These are phyloP conservation scores for Globisporangium viniferum DNA, from an alignment of 352 stramenopile species.

Conservation along the genomic window DNA sequence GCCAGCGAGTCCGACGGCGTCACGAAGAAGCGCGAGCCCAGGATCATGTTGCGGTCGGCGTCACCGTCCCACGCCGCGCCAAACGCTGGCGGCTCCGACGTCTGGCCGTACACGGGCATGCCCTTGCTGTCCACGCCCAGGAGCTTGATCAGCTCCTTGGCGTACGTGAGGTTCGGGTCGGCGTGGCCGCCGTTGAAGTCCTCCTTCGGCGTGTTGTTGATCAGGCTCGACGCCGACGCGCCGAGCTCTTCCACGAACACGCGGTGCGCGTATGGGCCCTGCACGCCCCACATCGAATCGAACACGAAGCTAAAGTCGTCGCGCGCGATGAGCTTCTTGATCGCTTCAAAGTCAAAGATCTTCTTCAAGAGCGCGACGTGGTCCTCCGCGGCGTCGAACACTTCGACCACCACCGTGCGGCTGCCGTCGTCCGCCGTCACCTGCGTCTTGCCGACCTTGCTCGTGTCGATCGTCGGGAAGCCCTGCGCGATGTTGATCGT, in stretches of 20 bases:
- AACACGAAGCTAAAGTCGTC: conserved; percentile 95
- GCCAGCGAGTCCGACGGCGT: conserved; percentile 98
- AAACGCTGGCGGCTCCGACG: conserved; percentile 74
- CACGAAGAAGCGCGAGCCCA: conserved; percentile 97
- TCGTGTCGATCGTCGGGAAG: conserved; percentile 78
- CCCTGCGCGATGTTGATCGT: conserved; percentile 90
- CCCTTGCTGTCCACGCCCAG: conserved; percentile 93
- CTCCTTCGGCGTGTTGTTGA: conserved; percentile 94
- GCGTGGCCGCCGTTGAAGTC: conserved; percentile 97
- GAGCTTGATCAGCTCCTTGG: conserved; percentile 93
- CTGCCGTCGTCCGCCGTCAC: conserved; percentile 86
- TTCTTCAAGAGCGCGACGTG: conserved; percentile 95
- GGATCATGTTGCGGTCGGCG: conserved; percentile 99
- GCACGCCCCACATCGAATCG: conserved; percentile 98
- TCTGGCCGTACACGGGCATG: conserved; percentile 72
- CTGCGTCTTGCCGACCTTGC: conserved; percentile 63
- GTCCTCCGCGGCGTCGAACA: conserved; percentile 97
- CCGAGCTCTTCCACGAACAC: conserved; percentile 98
- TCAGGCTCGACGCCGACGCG: conserved; percentile 69
- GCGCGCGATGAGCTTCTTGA: conserved; percentile 91
- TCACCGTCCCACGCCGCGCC: conserved; percentile 98
- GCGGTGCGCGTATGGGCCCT: conserved; percentile 93
- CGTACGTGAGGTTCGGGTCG: conserved; percentile 99
- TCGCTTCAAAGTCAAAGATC: conserved; percentile 97
- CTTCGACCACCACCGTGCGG: conserved; percentile 92